Base-by-base conservation (phyloP, 352 stramenopile genomes). In the Pythium phragmiticola region DNA sequence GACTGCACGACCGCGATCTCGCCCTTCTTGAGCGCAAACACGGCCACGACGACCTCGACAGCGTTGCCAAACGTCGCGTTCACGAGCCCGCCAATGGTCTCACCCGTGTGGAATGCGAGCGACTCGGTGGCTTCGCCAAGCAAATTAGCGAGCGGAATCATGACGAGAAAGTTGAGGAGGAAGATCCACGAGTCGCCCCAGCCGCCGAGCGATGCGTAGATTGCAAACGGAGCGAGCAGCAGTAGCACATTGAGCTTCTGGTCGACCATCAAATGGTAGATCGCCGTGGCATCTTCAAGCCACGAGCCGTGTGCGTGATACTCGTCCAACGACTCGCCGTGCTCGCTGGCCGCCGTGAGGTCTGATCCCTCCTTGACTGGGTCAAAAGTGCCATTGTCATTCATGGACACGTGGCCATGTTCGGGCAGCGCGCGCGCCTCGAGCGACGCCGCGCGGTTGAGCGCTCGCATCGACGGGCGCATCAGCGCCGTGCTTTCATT, bases 31-130 rank as follows among this genome's bases (percentile, higher is more conserved):
- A 99, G 86, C 19, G 97, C 96, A 14, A 98, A 96, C 47, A 98
- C 85, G 4, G 96, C 95, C 57, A 99, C 97, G 26, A 99, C 89
- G 19, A 99, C 82, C 84, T 99, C 97, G 6, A 98, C 95, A 7
- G 95, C 93, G 80, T 99, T 99, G 59, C 96, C 96, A 73, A 99
- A 98, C 8, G 97, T 99, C 33, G 97, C 97, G 81, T 99, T 99
- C 34, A 99, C 84, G 13, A 99, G 81, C 0, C 96, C 97, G 52
- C 97, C 97, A 58, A 99, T 97, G 0, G 95, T 99, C 66, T 98
- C 93, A 66, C 94, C 97, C 45, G 95, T 98, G 77, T 99, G 96
- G 68, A 94, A 90, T 11, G 97, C 94, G 8, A 99, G 89, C 75
- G 98, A 93, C 80, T 99, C 97, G 16, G 97, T 99, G 19, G 98